phyloP scores from a whole-genome alignment of 2,329 filamentous ascomycete genomes.

The Ascochyta viciae-villosae region DNA sequence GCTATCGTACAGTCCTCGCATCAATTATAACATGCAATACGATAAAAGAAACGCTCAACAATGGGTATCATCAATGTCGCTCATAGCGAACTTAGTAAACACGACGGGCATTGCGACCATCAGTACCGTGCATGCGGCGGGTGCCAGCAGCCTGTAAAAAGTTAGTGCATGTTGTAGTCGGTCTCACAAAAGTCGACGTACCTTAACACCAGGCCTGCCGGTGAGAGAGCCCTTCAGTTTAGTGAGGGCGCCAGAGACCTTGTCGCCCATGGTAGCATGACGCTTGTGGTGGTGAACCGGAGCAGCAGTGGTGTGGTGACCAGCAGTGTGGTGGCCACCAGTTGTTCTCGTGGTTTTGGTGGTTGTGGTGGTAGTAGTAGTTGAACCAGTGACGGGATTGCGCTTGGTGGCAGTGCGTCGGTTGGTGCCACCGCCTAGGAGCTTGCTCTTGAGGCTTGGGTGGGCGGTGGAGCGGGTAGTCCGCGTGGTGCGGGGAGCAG shows the following conservation, averaged over 20 bases:
- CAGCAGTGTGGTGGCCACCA: constrained; percentile 42
- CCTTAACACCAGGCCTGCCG: constrained; percentile 73
- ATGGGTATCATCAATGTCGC: constrained; percentile 3
- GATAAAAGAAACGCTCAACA: constrained; percentile 3
- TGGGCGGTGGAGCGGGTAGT: constrained; percentile 49
- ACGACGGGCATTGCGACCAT: constrained; percentile 63
- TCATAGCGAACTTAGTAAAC: constrained; percentile 28
- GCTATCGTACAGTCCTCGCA: neutral
- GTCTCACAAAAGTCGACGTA: constrained; percentile 36
- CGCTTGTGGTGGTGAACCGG: constrained; percentile 68
- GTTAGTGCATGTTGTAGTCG: constrained; percentile 5
- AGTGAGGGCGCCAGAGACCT: constrained; percentile 77
- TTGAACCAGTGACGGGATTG: constrained; percentile 34
- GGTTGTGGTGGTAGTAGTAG: constrained; percentile 48
- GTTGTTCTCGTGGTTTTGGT: constrained; percentile 53
- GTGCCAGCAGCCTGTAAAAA: constrained; percentile 71
- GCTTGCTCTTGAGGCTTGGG: constrained; percentile 62
- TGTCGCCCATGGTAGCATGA: constrained; percentile 74
- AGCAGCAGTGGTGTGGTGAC: constrained; percentile 32
- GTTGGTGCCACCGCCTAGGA: constrained; percentile 54
- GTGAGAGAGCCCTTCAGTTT: constrained; percentile 76
- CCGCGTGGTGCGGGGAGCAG: constrained; percentile 38
- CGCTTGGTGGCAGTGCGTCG: constrained; percentile 49
- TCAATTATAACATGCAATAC: neutral
- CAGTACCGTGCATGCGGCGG: constrained; percentile 75